phyloP scores from a whole-genome alignment of 148 eudicot species.

The Gaultheria prostrata region DNA sequence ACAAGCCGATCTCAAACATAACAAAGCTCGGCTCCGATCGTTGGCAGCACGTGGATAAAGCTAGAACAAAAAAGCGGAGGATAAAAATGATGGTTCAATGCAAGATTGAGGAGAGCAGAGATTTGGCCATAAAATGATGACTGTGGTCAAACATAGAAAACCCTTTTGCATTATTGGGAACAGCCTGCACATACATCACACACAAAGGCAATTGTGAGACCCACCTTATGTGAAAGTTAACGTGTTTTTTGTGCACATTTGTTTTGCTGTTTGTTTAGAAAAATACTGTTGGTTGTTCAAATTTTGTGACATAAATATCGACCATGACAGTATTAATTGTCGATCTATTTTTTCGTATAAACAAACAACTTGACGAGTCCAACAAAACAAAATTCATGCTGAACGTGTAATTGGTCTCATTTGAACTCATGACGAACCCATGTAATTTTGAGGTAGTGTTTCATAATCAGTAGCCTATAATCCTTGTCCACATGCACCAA shows the following conservation, averaged over 20 bases:
- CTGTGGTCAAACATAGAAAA: conserved; percentile 26
- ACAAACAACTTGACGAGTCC: too few species aligned
- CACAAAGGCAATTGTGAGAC: background rate
- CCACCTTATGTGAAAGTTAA: background rate
- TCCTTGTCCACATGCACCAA: too few species aligned
- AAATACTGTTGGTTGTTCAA: background rate
- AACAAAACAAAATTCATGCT: too few species aligned
- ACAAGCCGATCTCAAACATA: too few species aligned
- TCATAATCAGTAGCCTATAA: too few species aligned
- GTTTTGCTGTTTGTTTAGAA: background rate
- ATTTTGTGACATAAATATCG: background rate
- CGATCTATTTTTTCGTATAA: too few species aligned
- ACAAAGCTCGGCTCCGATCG: too few species aligned
- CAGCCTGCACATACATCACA: background rate
- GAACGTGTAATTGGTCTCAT: too few species aligned
- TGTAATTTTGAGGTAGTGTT: too few species aligned
- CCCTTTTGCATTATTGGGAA: conserved; percentile 37
- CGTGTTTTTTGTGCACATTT: background rate
- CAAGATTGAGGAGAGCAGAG: conserved; percentile 20
- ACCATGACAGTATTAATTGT: too few species aligned
- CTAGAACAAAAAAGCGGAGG: conserved; percentile 15
- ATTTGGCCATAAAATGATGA: conserved; percentile 11
- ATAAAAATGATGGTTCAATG: conserved; percentile 29
- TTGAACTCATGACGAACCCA: too few species aligned
- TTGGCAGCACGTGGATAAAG: conserved; percentile 25